Evolutionary conservation across 805 yeast genomes (phyloP).

Genomic region (Lipomyces sp.): DNA sequence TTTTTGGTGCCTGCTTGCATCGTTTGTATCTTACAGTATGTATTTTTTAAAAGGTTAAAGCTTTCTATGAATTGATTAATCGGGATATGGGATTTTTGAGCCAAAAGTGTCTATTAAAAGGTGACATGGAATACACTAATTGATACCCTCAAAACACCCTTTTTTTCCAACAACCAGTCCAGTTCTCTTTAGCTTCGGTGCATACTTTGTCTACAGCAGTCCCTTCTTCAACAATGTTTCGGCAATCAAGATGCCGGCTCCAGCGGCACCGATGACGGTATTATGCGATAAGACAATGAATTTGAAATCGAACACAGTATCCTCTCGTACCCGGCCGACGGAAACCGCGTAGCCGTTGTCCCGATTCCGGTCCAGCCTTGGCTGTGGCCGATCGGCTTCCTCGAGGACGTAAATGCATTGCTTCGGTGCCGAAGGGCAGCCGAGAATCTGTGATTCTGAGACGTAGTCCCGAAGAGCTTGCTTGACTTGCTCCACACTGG

Average conservation of each 20-base stretch:
- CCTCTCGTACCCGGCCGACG: constrained; percentile 92
- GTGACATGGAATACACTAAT: not conserved
- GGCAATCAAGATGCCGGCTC: constrained; percentile 95
- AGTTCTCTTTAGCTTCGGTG: not conserved
- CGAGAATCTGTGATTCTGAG: constrained; percentile 79
- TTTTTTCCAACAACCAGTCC: not conserved
- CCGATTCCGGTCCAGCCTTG: constrained; percentile 94
- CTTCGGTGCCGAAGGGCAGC: constrained; percentile 91
- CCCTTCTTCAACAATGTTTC: constrained; percentile 82
- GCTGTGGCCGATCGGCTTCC: constrained; percentile 94
- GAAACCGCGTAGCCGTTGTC: constrained; percentile 92
- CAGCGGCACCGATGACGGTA: constrained; percentile 98
- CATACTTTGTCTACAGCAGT: constrained; percentile 54
- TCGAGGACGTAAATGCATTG: constrained; percentile 91
- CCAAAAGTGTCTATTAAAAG: not conserved
- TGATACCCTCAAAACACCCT: not conserved
- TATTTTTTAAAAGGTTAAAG: not conserved
- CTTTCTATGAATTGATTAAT: not conserved
- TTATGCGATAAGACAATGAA: constrained; percentile 98
- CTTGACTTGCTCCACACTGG: constrained; percentile 81
- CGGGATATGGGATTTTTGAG: not conserved
- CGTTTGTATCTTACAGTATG: not conserved
- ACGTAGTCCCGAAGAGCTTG: constrained; percentile 68
- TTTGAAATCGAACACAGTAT: constrained; percentile 89
- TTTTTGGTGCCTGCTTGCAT: not conserved